A percentile compares a stretch with the other conserved stretches of the same genome.
phyloP scores from a whole-genome alignment of 225 moss, liverwort and hornwort genomes.

The Physcomitrium patens region DNA sequence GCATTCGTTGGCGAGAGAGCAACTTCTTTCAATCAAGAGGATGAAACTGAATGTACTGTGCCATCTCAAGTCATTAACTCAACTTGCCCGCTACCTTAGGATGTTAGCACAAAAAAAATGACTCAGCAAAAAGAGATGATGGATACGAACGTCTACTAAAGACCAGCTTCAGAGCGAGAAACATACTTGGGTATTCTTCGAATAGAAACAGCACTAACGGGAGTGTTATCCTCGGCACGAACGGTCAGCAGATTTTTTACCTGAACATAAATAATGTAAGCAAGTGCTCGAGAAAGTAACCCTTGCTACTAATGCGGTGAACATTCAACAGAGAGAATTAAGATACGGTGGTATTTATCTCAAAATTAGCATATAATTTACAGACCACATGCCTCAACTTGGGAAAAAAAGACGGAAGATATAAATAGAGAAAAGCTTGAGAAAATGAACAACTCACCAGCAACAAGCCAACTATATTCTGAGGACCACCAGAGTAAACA shows the following conservation, averaged over 20 bases:
- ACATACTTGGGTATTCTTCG: constrained; percentile 65
- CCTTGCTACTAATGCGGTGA: too few species aligned
- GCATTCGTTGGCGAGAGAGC: constrained; percentile 1
- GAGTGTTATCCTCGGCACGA: constrained; percentile 63
- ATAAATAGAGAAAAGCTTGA: background rate
- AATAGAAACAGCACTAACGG: constrained; percentile 64
- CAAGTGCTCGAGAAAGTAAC: background rate
- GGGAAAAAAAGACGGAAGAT: too few species aligned
- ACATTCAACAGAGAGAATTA: too few species aligned
- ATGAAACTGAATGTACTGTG: background rate
- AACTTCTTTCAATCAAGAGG: background rate
- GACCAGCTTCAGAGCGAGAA: background rate
- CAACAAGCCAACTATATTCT: constrained; percentile 64
- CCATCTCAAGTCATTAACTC: background rate
- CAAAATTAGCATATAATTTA: background rate
- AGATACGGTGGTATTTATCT: background rate
- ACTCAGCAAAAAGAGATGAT: background rate
- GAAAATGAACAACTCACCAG: constrained; percentile 42
- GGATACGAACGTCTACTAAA: background rate
- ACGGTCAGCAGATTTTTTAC: constrained; percentile 68
- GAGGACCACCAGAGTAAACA: constrained; percentile 48
- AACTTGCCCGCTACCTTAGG: too few species aligned
- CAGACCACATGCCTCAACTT: background rate
- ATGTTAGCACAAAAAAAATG: background rate
- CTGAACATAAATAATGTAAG: constrained; percentile 31